A percentile compares a stretch with the other conserved stretches of the same genome.
Evolutionary conservation across 2,329 filamentous ascomycete genomes (phyloP).

Genomic region (Paraphoma sp.): DNA sequence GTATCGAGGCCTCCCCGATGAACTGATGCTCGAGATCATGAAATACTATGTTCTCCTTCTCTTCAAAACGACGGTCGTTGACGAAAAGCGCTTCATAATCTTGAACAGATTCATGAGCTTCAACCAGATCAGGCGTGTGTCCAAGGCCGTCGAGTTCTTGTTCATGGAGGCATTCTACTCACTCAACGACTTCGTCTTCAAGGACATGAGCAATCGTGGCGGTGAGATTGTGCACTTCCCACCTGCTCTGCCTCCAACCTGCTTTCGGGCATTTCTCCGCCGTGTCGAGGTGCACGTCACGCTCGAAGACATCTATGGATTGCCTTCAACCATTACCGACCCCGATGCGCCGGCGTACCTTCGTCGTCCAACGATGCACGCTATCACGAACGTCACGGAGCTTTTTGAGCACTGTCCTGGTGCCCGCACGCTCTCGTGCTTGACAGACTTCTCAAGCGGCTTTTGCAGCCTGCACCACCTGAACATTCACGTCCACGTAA

Average conservation of each 20-base stretch:
- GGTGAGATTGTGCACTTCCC: neutral
- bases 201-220: neutral
- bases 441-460: constrained; percentile 8
- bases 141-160: constrained; percentile 5
- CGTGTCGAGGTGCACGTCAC: constrained; percentile 10
- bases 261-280: constrained; percentile 3
- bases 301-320: constrained; percentile 12
- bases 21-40: constrained; percentile 17
- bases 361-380: neutral
- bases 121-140: constrained; percentile 10
- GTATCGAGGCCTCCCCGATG: neutral
- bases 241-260: neutral
- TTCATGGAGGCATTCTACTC: constrained; percentile 8
- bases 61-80: constrained; percentile 2
- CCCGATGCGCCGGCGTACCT: neutral
- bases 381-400: constrained; percentile 1
- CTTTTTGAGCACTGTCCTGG: constrained; percentile 14
- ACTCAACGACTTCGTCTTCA: neutral
- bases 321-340: neutral
- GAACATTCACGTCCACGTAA: constrained; percentile 8
- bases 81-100: constrained; percentile 4
- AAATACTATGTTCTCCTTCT: constrained; percentile 3
- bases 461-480: constrained; percentile 11
- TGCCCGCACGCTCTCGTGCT: constrained; percentile 11
- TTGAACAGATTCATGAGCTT: constrained; percentile 8